phyloP scores from a whole-genome alignment of 164 flowering plant species.

The Euptelea pleiosperma region DNA sequence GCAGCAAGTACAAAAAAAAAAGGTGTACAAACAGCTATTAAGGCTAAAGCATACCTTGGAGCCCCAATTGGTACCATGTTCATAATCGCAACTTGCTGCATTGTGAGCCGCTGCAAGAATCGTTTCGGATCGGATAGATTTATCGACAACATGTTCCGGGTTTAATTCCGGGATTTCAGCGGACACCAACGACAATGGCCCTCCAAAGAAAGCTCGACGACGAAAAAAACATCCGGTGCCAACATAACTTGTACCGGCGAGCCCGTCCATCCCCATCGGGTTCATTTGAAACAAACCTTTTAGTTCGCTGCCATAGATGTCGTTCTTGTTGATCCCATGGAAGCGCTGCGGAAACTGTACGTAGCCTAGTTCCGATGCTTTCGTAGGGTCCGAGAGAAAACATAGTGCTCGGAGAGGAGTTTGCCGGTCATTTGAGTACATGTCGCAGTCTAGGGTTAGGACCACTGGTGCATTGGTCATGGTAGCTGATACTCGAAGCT shows the following conservation, averaged over 20 bases:
- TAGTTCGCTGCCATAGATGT: slow-evolving; percentile 38
- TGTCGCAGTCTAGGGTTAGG: slow-evolving; percentile 54
- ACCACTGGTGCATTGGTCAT: slow-evolving; percentile 66
- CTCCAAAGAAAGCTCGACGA: slow-evolving; percentile 49
- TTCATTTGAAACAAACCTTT: slow-evolving; percentile 32
- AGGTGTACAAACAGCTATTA: too few relatives aligned
- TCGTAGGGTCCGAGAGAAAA: slow-evolving; percentile 24
- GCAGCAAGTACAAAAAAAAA: too few relatives aligned
- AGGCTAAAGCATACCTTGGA: slow-evolving; percentile 45
- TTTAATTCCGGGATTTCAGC: slow-evolving; percentile 29
- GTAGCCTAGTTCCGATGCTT: slow-evolving; percentile 21
- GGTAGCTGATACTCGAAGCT: slow-evolving; percentile 59
- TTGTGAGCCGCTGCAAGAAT: slow-evolving; percentile 34
- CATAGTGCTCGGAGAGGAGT: slow-evolving; percentile 41
- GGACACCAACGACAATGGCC: slow-evolving; percentile 24
- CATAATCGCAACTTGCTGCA: slow-evolving; percentile 54
- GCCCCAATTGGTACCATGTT: slow-evolving; percentile 56
- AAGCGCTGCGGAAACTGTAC: slow-evolving; percentile 59
- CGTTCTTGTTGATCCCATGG: slow-evolving; percentile 38
- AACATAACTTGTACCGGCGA: slow-evolving; percentile 42
- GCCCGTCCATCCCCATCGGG: slow-evolving; percentile 58
- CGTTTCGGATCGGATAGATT: slow-evolving; percentile 20
- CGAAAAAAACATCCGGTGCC: slow-evolving; percentile 62
- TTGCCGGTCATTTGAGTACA: slow-evolving; percentile 50
- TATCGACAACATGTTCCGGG: slow-evolving; percentile 20